phyloP scores from a whole-genome alignment of 1,139 yeast genomes.

The Zygoascus hellenicus region DNA sequence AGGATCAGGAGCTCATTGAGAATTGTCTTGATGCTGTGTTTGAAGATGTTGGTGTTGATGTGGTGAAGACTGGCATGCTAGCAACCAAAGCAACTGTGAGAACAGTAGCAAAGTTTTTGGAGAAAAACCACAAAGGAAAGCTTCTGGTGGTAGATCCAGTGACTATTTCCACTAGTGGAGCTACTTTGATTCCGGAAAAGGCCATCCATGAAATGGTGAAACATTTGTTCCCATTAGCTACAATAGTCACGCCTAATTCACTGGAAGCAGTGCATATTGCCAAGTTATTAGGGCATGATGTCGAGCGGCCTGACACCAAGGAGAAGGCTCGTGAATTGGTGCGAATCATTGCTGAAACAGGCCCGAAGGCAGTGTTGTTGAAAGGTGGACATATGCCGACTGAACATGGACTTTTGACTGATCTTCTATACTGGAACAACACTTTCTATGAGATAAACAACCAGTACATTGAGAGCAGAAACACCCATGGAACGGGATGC shows the following conservation, averaged over 20 bases:
- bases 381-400: slow-evolving; percentile 80
- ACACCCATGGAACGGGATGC: slow-evolving; percentile 91
- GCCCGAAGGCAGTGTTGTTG: slow-evolving; percentile 53
- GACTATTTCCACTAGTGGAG: slow-evolving; percentile 74
- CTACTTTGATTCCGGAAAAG: slow-evolving; percentile 45
- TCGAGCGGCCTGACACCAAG: slow-evolving; percentile 15
- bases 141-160: slow-evolving; percentile 70
- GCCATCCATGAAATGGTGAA: slow-evolving; percentile 44
- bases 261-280: slow-evolving; percentile 52
- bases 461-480: slow-evolving; percentile 42
- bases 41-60: slow-evolving; percentile 61
- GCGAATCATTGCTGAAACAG: slow-evolving; percentile 36
- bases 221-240: slow-evolving; percentile 49
- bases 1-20: slow-evolving; percentile 41
- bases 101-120: slow-evolving; percentile 33
- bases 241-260: slow-evolving; percentile 71
- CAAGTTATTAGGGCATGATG: slow-evolving; percentile 8
- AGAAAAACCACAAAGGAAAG: slow-evolving; percentile 32
- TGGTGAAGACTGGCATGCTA: slow-evolving; percentile 78
- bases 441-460: slow-evolving; percentile 47
- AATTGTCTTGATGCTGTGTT: slow-evolving; percentile 51
- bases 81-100: slow-evolving; percentile 51
- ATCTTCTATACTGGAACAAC: slow-evolving; percentile 48
- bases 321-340: slow-evolving; percentile 44
- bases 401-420: slow-evolving; percentile 39